Evolutionary conservation across 2,329 filamentous ascomycete species (phyloP).

Genomic region (Clarireedia paspali): DNA sequence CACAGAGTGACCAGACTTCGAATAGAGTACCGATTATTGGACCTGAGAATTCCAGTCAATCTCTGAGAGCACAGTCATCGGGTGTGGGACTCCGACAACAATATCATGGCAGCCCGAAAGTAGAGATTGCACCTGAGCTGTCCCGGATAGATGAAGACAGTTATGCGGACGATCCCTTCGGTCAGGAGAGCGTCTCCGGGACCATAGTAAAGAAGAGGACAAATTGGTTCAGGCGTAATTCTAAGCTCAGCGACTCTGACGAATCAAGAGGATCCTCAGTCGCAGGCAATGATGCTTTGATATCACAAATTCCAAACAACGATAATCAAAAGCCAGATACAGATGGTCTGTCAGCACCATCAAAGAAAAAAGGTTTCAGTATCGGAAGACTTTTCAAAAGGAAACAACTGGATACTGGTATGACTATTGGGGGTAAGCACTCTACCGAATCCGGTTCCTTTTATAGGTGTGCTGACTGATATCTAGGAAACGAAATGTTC

Average conservation of each 20-base stretch:
- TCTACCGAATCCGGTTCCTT: neutral
- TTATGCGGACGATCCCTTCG: conserved; percentile 14
- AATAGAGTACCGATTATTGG: neutral
- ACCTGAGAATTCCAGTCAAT: neutral
- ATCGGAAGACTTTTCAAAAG: conserved; percentile 28
- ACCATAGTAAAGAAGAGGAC: conserved; percentile 25
- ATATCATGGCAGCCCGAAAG: conserved; percentile 12
- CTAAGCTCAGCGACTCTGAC: conserved; percentile 19
- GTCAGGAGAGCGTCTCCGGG: conserved; percentile 18
- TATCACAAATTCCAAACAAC: conserved; percentile 16
- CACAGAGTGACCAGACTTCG: conserved; percentile 12
- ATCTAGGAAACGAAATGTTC: conserved; percentile 20
- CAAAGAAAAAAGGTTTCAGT: conserved; percentile 26
- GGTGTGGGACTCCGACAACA: conserved; percentile 20
- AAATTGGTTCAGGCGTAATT: conserved; percentile 29
- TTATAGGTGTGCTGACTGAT: neutral
- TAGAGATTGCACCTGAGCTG: conserved; percentile 11
- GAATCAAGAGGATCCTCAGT: conserved; percentile 13
- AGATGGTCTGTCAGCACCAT: conserved; percentile 4
- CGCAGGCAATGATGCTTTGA: conserved; percentile 6
- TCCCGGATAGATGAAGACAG: conserved; percentile 17
- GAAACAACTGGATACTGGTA: conserved; percentile 19
- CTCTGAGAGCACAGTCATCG: conserved; percentile 4
- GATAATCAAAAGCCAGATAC: conserved; percentile 5
- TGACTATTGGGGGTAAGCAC: conserved; percentile 25